Evolutionary conservation across 2,329 filamentous ascomycete genomes (phyloP).

Genomic region (Penicillium sp.): DNA sequence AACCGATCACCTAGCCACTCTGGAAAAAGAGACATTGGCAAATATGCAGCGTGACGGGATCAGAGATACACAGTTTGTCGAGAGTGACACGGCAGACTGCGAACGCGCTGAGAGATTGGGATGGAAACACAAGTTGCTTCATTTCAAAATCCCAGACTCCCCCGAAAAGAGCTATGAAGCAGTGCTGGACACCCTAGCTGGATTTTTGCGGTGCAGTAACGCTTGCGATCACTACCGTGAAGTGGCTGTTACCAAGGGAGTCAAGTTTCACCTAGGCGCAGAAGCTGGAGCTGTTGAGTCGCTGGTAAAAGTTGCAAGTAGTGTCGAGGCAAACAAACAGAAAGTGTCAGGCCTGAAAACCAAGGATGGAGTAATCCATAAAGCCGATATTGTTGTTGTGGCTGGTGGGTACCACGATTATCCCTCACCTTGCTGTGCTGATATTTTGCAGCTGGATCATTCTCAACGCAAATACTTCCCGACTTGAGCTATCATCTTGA

Average conservation of each 20-base stretch:
- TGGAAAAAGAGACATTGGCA: constrained; percentile 19
- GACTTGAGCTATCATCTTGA: constrained; percentile 32
- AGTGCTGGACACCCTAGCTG: constrained; percentile 16
- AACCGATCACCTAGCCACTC: constrained; percentile 5
- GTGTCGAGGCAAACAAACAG: background rate
- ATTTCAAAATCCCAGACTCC: constrained; percentile 13
- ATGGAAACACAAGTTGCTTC: constrained; percentile 18
- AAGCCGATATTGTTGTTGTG: constrained; percentile 24
- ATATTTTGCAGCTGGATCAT: constrained; percentile 30
- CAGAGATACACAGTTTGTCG: constrained; percentile 17
- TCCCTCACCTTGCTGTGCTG: background rate
- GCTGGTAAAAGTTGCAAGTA: constrained; percentile 20
- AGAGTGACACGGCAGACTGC: constrained; percentile 14
- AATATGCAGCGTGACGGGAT: constrained; percentile 20
- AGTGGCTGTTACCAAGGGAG: constrained; percentile 24
- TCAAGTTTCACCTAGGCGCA: constrained; percentile 28
- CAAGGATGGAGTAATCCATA: constrained; percentile 20
- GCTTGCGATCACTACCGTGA: constrained; percentile 18
- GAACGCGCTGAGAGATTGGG: constrained; percentile 11
- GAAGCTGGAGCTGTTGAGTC: constrained; percentile 25
- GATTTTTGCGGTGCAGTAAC: constrained; percentile 17
- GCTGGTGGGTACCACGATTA: constrained; percentile 22
- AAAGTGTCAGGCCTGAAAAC: constrained; percentile 23
- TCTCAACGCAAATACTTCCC: constrained; percentile 33
- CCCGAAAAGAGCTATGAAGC: constrained; percentile 10